These are phyloP conservation scores for Mucor indicus DNA, from an alignment of 371 early-diverging fungal species.

Conservation along the genomic window DNA sequence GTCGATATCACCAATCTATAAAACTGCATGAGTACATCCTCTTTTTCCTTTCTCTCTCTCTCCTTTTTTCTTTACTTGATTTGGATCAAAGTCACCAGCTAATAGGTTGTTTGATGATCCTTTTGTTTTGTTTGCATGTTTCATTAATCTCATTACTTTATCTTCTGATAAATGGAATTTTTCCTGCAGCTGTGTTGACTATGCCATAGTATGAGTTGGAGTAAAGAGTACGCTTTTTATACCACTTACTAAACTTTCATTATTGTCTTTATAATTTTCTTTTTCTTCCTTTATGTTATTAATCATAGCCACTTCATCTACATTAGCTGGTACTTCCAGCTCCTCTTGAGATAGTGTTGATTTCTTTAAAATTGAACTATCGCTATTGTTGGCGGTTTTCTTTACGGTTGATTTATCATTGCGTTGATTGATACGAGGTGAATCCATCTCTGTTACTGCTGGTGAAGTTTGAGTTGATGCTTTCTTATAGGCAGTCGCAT, in stretches of 20 bases:
- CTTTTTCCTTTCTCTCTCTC: too few species aligned
- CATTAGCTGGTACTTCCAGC: constrained; percentile 34
- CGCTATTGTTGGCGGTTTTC: too few species aligned
- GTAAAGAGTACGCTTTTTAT: too few species aligned
- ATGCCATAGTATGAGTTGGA: too few species aligned
- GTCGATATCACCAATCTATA: constrained; percentile 27
- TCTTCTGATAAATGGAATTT: constrained; percentile 64
- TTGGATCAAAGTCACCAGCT: constrained; percentile 38
- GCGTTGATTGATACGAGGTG: too few species aligned
- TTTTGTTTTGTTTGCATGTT: constrained; percentile 50
- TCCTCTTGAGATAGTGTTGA: constrained; percentile 14
- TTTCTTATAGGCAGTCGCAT: too few species aligned
- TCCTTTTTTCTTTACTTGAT: constrained; percentile 22
- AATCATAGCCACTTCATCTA: constrained; percentile 50
- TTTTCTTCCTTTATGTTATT: constrained; percentile 24
- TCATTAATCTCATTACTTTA: constrained; percentile 55
- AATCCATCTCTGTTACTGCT: constrained; percentile 3
- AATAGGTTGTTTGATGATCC: too few species aligned
- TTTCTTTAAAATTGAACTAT: too few species aligned
- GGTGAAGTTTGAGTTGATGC: too few species aligned
- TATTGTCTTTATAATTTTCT: constrained; percentile 3
- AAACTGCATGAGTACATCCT: too few species aligned
- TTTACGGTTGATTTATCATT: too few species aligned
- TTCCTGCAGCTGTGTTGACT: constrained; percentile 60
- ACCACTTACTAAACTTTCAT: too few species aligned